Evolutionary conservation across 148 eudicot genomes (phyloP).

Genomic region (Silene latifolia): DNA sequence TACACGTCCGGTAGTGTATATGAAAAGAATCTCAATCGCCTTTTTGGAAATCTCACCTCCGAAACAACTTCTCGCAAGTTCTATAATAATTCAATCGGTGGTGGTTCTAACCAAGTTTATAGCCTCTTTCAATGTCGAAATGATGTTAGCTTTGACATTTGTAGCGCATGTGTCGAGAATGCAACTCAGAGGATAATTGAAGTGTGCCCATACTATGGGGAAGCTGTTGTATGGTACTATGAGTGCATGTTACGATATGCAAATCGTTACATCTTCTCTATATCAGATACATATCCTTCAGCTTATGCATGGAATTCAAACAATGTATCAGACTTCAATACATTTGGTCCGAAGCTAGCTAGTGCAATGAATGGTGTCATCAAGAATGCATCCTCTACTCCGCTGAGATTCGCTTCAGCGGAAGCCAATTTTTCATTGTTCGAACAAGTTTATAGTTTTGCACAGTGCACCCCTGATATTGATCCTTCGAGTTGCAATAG

Average conservation of each 20-base stretch:
- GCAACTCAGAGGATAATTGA: neutral
- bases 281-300: neutral
- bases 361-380: neutral
- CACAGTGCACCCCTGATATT: slow-evolving; percentile 23
- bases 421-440: neutral
- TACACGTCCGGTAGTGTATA: neutral
- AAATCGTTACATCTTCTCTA: neutral
- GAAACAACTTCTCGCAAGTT: neutral
- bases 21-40: neutral
- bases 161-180: neutral
- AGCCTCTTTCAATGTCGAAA: slow-evolving; percentile 13
- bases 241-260: slow-evolving; percentile 14
- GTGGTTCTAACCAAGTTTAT: slow-evolving; percentile 3
- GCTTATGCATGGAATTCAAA: neutral
- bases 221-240: slow-evolving; percentile 16
- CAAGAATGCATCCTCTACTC: neutral
- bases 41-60: neutral
- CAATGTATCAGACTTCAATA: neutral
- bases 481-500: neutral
- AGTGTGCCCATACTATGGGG: neutral
- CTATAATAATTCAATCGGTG: neutral
- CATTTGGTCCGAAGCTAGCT: neutral
- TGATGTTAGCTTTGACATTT: neutral
- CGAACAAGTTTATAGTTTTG: slow-evolving; percentile 12
- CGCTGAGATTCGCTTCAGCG: slow-evolving; percentile 1